Conservation (phyloP, 495 filamentous ascomycete genomes). For the Neurospora sp. region DNA sequence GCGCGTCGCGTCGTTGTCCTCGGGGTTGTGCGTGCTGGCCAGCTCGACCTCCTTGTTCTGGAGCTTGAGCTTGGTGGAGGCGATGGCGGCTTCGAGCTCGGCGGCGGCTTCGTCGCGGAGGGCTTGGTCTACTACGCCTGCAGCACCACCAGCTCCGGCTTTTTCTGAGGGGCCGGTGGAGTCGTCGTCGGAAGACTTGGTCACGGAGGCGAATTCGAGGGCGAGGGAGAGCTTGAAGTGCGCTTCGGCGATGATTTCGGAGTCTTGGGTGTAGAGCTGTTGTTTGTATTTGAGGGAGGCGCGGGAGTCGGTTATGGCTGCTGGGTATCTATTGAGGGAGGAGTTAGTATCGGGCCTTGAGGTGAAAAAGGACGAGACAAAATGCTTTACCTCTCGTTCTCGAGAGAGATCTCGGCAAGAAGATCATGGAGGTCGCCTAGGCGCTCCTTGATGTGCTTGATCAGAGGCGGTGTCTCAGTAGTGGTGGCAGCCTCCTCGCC, state of each 20-base stretch:
- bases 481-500: not conserved
- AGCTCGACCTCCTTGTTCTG: conserved; percentile 59
- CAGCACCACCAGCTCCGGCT: conserved; percentile 7
- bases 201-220: conserved; percentile 84
- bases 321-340: conserved; percentile 45
- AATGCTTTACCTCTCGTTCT: conserved; percentile 61
- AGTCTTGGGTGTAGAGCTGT: conserved; percentile 65
- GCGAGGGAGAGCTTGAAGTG: conserved; percentile 94
- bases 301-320: conserved; percentile 70
- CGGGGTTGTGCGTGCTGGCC: conserved; percentile 36
- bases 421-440: conserved; percentile 86
- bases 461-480: conserved; percentile 31
- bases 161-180: conserved; percentile 33
- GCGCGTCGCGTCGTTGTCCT: conserved; percentile 50
- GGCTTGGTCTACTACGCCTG: conserved; percentile 47
- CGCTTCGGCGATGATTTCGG: conserved; percentile 78
- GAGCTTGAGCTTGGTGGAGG: conserved; percentile 66
- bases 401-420: conserved; percentile 85
- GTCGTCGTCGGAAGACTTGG: conserved; percentile 44
- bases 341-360: not conserved
- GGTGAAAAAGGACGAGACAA: not conserved
- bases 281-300: conserved; percentile 66
- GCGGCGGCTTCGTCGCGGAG: conserved; percentile 64
- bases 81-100: conserved; percentile 76
- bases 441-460: conserved; percentile 64